These are phyloP conservation scores for Hypomyces perniciosus DNA, from an alignment of 2,329 filamentous ascomycete genomes.

Conservation along the genomic window DNA sequence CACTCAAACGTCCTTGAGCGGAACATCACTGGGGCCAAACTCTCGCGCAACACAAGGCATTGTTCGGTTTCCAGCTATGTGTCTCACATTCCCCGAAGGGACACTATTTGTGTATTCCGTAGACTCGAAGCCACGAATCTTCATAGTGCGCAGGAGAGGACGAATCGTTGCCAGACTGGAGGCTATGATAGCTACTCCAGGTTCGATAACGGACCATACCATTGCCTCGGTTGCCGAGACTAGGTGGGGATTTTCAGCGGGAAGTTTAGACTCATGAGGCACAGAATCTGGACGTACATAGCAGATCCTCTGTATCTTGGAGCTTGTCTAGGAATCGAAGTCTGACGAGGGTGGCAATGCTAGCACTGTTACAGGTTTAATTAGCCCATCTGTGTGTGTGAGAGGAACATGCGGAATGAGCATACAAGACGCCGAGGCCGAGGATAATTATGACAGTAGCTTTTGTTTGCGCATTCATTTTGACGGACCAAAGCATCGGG, in stretches of 20 bases:
- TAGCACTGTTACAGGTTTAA: conserved; percentile 33
- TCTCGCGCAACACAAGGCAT: conserved; percentile 23
- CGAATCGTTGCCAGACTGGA: conserved; percentile 50
- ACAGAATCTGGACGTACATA: conserved; percentile 35
- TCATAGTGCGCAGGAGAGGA: conserved; percentile 45
- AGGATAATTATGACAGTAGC: conserved; percentile 45
- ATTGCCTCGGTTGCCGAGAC: conserved; percentile 46
- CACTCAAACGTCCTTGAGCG: conserved; percentile 24
- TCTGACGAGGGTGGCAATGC: conserved; percentile 47
- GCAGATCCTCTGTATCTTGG: conserved; percentile 38
- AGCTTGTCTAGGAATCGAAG: conserved; percentile 43
- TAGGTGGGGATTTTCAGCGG: conserved; percentile 17
- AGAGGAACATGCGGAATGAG: neutral
- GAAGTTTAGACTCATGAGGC: conserved; percentile 1
- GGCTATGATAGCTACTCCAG: conserved; percentile 49
- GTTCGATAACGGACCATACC: conserved; percentile 53
- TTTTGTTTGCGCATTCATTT: conserved; percentile 48
- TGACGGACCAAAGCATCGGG: conserved; percentile 49
- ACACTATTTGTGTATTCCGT: conserved; percentile 31
- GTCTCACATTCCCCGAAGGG: conserved; percentile 22
- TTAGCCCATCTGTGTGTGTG: conserved; percentile 11
- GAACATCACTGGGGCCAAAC: conserved; percentile 32
- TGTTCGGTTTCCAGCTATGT: conserved; percentile 21
- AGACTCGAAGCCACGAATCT: conserved; percentile 41
- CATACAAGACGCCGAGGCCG: conserved; percentile 45